Evolutionary conservation across 2,329 filamentous ascomycete genomes (phyloP), one percentile per base, ranked within the genome.

Genomic region (Cladophialophora psammophila): DNA sequence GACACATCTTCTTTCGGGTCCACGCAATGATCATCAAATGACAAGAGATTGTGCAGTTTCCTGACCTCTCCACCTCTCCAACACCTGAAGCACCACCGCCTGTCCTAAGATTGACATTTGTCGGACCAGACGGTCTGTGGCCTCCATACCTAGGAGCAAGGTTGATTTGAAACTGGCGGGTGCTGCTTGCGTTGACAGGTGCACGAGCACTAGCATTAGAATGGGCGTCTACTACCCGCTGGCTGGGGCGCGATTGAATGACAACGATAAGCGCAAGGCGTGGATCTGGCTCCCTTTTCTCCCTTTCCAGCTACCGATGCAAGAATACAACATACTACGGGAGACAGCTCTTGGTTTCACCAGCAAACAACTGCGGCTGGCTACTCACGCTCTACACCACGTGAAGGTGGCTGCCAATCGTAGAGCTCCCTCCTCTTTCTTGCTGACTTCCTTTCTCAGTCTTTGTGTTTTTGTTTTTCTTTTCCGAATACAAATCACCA

Each of bases 261-360:
- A 45, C 40, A 18, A 45, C 6, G 15, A 45, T 18, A 18, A 45
- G 18, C 26, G 18, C 18, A 45, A 4, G 40, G 38, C 42, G 10
- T 20, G 42, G 18, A 38, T 18, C 18, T 48, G n/a, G 42, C 15
- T 20, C 42, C 4, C 8, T 40, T 40, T 13, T 12, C 15, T 48
- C 20, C n/a, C n/a, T 8, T 48, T 48, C n/a, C n/a, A 2, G n/a
- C 42, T 48, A 48, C 10, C 6, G 6, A 20, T 18, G 20, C 6
- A 18, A 48, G 20, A 12, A 2, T 20, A 48, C 40, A 48, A 8
- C 5, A 48, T n/a, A 9, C 42, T 40, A 40, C 15, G 6, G 42
- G n/a, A 48, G n/a, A 48, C 42, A 48, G 42, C 42, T 48, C 42
- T 48, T 20, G 42, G 42, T 48, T 48, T 48, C 42, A 48, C 42